A percentile compares a stretch with the other conserved stretches of the same genome.
These are phyloP conservation scores for Euptelea pleiosperma DNA, from an alignment of 164 flowering plant genomes.

Conservation along the genomic window DNA sequence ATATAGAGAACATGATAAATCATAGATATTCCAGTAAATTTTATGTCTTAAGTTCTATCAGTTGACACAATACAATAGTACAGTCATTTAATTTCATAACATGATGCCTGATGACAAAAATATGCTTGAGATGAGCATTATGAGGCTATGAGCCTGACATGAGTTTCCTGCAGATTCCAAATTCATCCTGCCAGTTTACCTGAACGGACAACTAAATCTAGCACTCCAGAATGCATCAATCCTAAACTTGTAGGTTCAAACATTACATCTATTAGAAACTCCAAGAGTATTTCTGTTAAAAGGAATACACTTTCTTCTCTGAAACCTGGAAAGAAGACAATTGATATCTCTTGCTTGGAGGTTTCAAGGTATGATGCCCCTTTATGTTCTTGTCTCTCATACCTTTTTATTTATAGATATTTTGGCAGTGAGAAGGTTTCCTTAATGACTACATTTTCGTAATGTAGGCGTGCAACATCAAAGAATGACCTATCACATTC, in stretches of 20 bases:
- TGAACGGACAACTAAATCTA: constrained; percentile 20
- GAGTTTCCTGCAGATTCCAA: constrained; percentile 31
- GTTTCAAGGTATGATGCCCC: constrained; percentile 33
- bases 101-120: neutral
- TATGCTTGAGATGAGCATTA: neutral
- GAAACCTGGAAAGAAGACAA: constrained; percentile 26
- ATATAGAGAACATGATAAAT: no score
- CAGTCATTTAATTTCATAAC: neutral
- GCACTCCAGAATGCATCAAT: constrained; percentile 20
- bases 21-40: no score
- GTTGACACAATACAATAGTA: no score
- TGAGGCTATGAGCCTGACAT: constrained; percentile 1
- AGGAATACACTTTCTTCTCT: constrained; percentile 22
- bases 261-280: constrained; percentile 18
- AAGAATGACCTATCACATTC: constrained; percentile 23
- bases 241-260: constrained; percentile 22
- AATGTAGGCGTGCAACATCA: constrained; percentile 27
- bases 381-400: neutral
- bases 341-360: constrained; percentile 36
- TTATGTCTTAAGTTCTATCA: no score
- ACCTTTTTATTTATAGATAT: constrained; percentile 7
- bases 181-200: constrained; percentile 23
- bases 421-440: constrained; percentile 4
- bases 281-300: constrained; percentile 23
- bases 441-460: constrained; percentile 8